These are phyloP conservation scores for Trichoderma oligosporum DNA, from an alignment of 2,329 filamentous ascomycete species.

Conservation along the genomic window DNA sequence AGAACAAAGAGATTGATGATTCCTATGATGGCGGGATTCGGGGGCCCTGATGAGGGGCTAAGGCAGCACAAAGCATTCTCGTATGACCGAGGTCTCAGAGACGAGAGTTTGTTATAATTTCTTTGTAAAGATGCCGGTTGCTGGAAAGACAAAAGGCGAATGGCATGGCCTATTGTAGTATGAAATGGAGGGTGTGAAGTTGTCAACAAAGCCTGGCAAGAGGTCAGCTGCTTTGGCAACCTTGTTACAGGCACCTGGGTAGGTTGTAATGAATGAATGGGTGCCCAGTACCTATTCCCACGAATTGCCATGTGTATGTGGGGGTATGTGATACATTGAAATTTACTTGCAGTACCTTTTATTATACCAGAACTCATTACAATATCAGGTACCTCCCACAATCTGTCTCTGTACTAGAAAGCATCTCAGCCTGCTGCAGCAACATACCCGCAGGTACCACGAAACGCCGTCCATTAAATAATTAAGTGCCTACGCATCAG, in stretches of 20 bases:
- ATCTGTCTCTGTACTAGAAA: not conserved
- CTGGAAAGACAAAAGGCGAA: not conserved
- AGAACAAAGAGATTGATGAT: not conserved
- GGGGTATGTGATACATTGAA: slow-evolving; percentile 3
- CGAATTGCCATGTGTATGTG: not conserved
- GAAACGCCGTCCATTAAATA: not conserved
- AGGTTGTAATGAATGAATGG: not conserved
- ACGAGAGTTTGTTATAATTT: not conserved
- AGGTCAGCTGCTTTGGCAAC: slow-evolving; percentile 17
- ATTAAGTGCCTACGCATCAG: slow-evolving; percentile 5
- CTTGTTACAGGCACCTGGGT: too few species aligned
- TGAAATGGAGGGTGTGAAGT: not conserved
- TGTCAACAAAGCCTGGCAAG: slow-evolving; percentile 4
- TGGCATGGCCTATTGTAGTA: not conserved
- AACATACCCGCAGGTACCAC: not conserved
- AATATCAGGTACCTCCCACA: not conserved
- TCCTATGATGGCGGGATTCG: slow-evolving; percentile 11
- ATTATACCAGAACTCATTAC: accelerated
- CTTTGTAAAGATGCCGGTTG: not conserved
- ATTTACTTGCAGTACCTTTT: accelerated
- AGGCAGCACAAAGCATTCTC: slow-evolving; percentile 17
- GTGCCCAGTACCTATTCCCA: not conserved
- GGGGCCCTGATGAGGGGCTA: slow-evolving; percentile 18
- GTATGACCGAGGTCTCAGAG: not conserved
- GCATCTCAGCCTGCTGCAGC: not conserved